These are phyloP conservation scores for Cucumis cinereus DNA, from an alignment of 306 rosid species.

Conservation along the genomic window DNA sequence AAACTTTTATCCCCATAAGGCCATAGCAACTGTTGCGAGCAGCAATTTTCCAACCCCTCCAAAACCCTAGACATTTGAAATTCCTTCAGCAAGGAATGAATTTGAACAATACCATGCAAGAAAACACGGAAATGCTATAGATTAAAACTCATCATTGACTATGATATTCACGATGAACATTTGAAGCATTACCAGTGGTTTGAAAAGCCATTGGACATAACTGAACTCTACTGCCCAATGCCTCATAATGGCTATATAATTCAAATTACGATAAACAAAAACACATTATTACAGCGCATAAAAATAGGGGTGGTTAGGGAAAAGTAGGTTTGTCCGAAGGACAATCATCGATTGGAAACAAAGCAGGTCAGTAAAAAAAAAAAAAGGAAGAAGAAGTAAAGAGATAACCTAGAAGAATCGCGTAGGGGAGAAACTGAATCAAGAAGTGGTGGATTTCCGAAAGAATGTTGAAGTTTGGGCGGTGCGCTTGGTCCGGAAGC, in stretches of 20 bases:
- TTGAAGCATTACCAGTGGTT: conserved; percentile 6
- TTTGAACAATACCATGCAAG: not conserved
- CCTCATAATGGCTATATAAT: conserved; percentile 13
- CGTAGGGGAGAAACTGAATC: conserved; percentile 18
- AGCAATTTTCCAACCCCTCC: not conserved
- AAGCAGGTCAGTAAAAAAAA: not conserved
- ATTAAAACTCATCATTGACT: not conserved
- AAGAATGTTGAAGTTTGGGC: conserved; percentile 20
- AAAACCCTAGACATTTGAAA: not conserved
- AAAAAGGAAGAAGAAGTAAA: not conserved
- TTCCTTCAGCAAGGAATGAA: not conserved
- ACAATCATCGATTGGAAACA: not conserved
- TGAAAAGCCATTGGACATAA: conserved; percentile 2
- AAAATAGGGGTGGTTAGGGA: not conserved
- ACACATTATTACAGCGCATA: not conserved
- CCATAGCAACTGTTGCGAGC: not conserved
- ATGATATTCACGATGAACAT: not conserved
- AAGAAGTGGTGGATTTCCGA: conserved; percentile 28
- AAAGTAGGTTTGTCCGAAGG: not conserved
- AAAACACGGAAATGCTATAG: not conserved
- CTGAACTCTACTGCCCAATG: not conserved
- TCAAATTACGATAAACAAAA: not conserved
- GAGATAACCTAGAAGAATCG: conserved; percentile 17
- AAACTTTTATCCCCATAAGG: not conserved
- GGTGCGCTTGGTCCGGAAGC: conserved; percentile 43